Base-by-base conservation (phyloP, 306 rosid genomes). In the Trichosanthes truncata region DNA sequence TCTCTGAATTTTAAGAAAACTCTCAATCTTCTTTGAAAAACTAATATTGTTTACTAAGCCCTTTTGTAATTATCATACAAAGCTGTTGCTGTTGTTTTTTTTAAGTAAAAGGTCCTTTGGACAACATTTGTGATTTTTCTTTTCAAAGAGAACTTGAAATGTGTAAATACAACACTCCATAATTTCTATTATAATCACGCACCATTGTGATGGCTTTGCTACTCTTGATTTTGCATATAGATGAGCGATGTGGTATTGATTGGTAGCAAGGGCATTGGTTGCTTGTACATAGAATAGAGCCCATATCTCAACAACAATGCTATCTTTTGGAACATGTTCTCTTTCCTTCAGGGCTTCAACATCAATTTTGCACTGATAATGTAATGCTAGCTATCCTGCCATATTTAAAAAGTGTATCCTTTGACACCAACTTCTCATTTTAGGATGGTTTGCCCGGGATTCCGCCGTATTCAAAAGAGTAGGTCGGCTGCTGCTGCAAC, bases 391-490 rank as follows among this genome's bases (percentile, higher is more conserved):
- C n/a, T 23, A 23, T 43, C 9, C 38, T 71, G 52, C 76, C 21
- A 71, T 73, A 25, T 48, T 73, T 4, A 73, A 48, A 14, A 72
- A 21, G 21, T 2, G 9, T 25, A 45, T 85, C 20, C 59, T 79
- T 83, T 74, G 67, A 84, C 86, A 79, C 81, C 52, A 67, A 71
- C 76, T 87, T 88, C 78, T 67, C 35, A 55, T 84, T 25, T 52
- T 88, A 95, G 98, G 98, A 83, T 95, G 98, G 97, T 92, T 95
- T 83, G 92, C 98, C 29, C 87, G 96, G 91, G 90, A 92, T 84
- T 91, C 93, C 14, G 61, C 40, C 55, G 68, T 88, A 86, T 88
- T 95, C 82, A 89, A 78, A 68, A 81, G 68, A 86, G 93, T 91
- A 25, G 97, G 98, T 75, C 81, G 51, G 25, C 90, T 88, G 29